These are phyloP conservation scores for Biscogniauxia marginata DNA, from an alignment of 2,329 filamentous ascomycete species.

Conservation along the genomic window DNA sequence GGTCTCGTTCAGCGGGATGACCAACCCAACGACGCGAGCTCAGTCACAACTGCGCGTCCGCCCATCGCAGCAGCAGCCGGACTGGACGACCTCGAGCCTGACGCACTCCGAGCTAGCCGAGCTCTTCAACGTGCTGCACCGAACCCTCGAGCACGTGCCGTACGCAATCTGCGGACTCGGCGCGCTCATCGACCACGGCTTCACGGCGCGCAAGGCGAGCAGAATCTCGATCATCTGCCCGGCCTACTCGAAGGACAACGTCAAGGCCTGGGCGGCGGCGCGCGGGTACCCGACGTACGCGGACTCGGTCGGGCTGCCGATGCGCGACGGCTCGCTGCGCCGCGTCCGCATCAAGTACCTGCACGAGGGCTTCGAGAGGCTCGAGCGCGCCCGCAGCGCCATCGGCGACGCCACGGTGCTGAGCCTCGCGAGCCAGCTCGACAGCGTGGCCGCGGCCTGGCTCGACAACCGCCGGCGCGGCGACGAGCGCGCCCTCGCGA, in stretches of 20 bases:
- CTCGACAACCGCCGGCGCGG: slow-evolving; percentile 11
- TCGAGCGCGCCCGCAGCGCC: slow-evolving; percentile 18
- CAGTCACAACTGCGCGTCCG: not conserved
- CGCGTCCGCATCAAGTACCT: slow-evolving; percentile 39
- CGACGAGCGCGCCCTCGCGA: slow-evolving; percentile 9
- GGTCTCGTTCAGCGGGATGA: not conserved
- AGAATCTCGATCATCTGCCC: slow-evolving; percentile 44
- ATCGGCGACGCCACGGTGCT: slow-evolving; percentile 21
- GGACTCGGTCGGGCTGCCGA: slow-evolving; percentile 45
- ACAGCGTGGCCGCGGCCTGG: slow-evolving; percentile 27
- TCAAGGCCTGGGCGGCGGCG: slow-evolving; percentile 41
- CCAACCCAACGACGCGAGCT: not conserved
- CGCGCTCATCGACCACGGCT: slow-evolving; percentile 46
- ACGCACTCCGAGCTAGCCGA: slow-evolving; percentile 32
- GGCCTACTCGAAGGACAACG: slow-evolving; percentile 31
- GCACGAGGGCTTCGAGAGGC: slow-evolving; percentile 29
- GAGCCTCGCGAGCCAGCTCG: slow-evolving; percentile 24
- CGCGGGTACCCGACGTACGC: slow-evolving; percentile 35
- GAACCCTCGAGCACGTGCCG: slow-evolving; percentile 40
- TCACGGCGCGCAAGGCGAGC: slow-evolving; percentile 25
- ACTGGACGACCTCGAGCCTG: slow-evolving; percentile 26
- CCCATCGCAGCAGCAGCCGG: not conserved
- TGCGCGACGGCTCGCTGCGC: slow-evolving; percentile 32
- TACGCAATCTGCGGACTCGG: slow-evolving; percentile 48
- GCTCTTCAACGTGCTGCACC: slow-evolving; percentile 40